Base-by-base conservation (phyloP, 768 basidiomycete species). In the Russula ochroleuca region DNA sequence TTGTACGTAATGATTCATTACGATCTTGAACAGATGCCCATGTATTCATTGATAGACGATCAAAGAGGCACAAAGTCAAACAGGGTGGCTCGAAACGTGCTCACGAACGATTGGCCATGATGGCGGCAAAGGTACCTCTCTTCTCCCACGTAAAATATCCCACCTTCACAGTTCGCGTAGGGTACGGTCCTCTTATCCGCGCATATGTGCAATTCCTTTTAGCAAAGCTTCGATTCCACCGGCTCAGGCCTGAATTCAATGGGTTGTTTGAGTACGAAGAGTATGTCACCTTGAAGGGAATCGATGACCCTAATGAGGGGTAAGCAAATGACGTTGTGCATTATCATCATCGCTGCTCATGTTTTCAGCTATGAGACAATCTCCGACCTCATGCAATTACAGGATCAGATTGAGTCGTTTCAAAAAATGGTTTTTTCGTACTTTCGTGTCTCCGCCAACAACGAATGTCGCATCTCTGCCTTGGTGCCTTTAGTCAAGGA, bases 221-320 rank as follows among this genome's bases (percentile, higher is more conserved):
- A 57, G 89, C 94, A 19, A 99, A 99, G 75, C 85, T 99, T 47
- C 83, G 94, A 47, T 98, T 98, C 75, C 97, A 98, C 75, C 89
- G 93, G 31, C 80, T 96, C 47, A 86, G 97, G 70, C 92, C 93
- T 2, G 97, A 98, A 74, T 99, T 99, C 78, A 98, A 98, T 75
- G 97, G 97, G 28, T 77, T 99, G 7, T 99, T 99, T 72, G 97
- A 99, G 75, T 99, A 99, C 70, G 95, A 98, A 72, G 97, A 99
- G 75, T 99, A 99, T 73, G 86, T 99, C 68, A 93, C 92, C 25
- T 78, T 99, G 71, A 96, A 97, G 75, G 94, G 93, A 25, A 97
- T 98, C 66, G 94, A 98, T 72, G 94, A 99, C 78, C 97, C 97
- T 10, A 98, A 98, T 73, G 96, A 99, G 79, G 97, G 97, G 96